phyloP scores from a whole-genome alignment of 495 filamentous ascomycete species.

The Neurospora sp. region DNA sequence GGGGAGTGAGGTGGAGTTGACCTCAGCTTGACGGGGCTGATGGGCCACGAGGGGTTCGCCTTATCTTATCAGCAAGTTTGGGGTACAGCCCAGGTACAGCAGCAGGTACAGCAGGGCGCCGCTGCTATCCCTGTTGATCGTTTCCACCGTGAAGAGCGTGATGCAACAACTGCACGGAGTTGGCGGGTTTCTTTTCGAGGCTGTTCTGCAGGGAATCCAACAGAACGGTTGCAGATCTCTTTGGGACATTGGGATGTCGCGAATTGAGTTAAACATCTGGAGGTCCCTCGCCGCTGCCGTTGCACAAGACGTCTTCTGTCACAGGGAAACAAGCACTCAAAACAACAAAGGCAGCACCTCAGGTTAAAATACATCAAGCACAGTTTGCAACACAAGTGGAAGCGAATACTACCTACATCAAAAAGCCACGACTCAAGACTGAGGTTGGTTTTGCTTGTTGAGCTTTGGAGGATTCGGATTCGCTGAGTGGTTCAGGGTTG shows the following conservation, averaged over 20 bases:
- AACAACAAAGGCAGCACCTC: neutral
- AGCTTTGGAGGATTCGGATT: neutral
- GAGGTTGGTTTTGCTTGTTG: neutral
- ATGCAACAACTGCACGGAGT: neutral
- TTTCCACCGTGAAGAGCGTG: neutral
- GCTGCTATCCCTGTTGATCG: neutral
- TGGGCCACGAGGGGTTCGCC: neutral
- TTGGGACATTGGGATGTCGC: neutral
- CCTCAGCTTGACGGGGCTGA: neutral
- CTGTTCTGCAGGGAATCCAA: neutral
- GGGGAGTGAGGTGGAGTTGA: neutral
- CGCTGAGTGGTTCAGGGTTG: neutral
- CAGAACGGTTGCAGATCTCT: neutral
- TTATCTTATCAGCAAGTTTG: neutral
- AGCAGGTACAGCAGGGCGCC: neutral
- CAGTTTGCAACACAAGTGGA: neutral
- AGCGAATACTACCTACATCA: neutral
- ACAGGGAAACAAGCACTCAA: neutral
- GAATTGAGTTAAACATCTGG: neutral
- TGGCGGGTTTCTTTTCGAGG: neutral
- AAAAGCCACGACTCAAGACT: neutral
- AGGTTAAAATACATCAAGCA: neutral
- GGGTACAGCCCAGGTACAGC: neutral
- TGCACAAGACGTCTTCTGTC: neutral
- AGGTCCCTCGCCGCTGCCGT: neutral